Evolutionary conservation across 768 basidiomycete species (phyloP), one percentile per base, ranked within the genome.

Genomic region (button mushroom (Agaricus bisporus)): DNA sequence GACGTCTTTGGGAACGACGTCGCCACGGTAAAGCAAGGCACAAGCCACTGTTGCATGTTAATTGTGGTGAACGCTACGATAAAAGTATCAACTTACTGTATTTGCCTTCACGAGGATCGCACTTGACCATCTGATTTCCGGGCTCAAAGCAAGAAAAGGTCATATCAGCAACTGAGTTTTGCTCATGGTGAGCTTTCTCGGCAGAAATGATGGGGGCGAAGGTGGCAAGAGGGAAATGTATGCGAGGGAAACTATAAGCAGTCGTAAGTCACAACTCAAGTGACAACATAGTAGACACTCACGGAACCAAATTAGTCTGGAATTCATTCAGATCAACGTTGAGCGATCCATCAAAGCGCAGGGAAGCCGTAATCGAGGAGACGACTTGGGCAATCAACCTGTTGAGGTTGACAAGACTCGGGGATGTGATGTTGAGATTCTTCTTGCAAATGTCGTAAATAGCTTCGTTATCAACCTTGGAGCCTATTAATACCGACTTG

Each of bases 371-470:
- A 70, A 98, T 84, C 50, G 94, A 95, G 8, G 97, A 99, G 58
- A 99, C 97, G 59, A 98, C 97, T 67, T 98, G 97, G 12, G 97
- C 95, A 64, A 98, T 98, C 61, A 99, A 76, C 53, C 97, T 78
- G 75, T 99, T 98, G 58, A 98, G 72, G 78, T 99, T 98, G 64
- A 80, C 77, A 77, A 95, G 92, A 64, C 91, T 88, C 14, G 97
- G 97, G 32, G 81, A 87, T 25, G 77, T 64, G 60, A 98, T 88
- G 60, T 82, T 83, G 54, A 98, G 79, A 68, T 88, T 94, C 73
- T 88, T 86, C 80, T 97, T 95, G 90, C 95, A 98, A 67, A 98
- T 98, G 68, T 98, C 95, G 72, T 95, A 98, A 67, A 98, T 98
- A 49, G 95, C 97, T 71, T 99, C 95, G 68, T 99, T 99, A 68